Evolutionary conservation across 2,329 filamentous ascomycete species (phyloP).

Genomic region (Madurella fahalii): DNA sequence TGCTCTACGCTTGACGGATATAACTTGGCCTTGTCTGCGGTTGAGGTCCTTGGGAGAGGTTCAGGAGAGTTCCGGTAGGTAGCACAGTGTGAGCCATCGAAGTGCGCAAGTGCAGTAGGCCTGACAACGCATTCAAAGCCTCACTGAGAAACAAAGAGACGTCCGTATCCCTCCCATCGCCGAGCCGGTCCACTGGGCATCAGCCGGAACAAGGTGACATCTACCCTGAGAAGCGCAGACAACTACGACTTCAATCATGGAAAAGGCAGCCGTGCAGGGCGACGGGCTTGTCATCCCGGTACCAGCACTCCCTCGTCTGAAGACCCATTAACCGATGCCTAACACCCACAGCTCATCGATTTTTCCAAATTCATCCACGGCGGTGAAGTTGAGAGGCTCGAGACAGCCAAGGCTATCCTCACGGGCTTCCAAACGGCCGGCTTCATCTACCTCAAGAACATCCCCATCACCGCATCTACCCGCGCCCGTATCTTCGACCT

Average conservation of each 20-base stretch:
- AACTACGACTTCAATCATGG: constrained; percentile 25
- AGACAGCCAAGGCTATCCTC: constrained; percentile 68
- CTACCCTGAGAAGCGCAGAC: no score
- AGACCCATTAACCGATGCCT: constrained; percentile 3
- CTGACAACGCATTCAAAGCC: no score
- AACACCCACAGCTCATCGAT: constrained; percentile 62
- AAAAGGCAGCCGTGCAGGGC: constrained; percentile 31
- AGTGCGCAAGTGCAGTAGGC: no score
- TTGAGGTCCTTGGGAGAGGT: not conserved
- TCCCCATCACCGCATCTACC: constrained; percentile 60
- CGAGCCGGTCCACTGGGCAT: no score
- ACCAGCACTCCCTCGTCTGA: not conserved
- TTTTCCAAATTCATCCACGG: constrained; percentile 69
- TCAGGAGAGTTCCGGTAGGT: not conserved
- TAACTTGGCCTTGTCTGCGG: no score
- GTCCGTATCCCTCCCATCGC: no score
- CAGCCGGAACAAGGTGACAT: no score
- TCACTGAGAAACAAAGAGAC: no score
- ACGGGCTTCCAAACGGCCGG: constrained; percentile 79
- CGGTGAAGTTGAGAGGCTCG: constrained; percentile 53
- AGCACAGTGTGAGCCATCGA: no score
- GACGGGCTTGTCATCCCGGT: constrained; percentile 31
- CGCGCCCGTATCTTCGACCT: constrained; percentile 60
- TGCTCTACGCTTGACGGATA: no score
- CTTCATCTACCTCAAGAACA: constrained; percentile 84